A percentile compares a stretch with the other conserved stretches of the same genome.
These are phyloP conservation scores for Parmelia sp. DNA, from an alignment of 495 filamentous ascomycete species.

Conservation along the genomic window DNA sequence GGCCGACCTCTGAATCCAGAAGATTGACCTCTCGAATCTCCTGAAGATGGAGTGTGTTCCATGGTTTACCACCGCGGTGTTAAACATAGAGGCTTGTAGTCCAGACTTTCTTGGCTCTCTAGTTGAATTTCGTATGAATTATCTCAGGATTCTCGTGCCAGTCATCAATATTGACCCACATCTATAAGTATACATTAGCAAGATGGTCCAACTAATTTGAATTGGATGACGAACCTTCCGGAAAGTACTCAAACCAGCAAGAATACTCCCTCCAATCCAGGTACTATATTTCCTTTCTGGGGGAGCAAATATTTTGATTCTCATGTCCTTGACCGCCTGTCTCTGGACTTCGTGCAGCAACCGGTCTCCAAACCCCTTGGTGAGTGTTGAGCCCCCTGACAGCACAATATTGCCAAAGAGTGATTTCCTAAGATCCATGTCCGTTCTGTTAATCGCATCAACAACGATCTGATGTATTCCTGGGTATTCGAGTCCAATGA, in stretches of 20 bases:
- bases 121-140: conserved; percentile 96
- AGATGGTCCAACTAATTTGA: conserved; percentile 8
- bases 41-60: neutral
- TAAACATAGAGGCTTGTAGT: neutral
- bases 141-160: conserved; percentile 99
- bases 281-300: conserved; percentile 97
- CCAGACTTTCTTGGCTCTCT: conserved; percentile 9
- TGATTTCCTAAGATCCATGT: conserved; percentile 90
- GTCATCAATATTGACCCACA: conserved; percentile 98
- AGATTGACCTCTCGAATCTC: neutral
- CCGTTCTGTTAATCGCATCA: conserved; percentile 92
- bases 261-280: conserved; percentile 97
- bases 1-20: neutral
- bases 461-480: conserved; percentile 97
- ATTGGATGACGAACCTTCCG: conserved; percentile 65
- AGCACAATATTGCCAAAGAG: conserved; percentile 96
- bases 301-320: conserved; percentile 96
- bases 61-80: neutral
- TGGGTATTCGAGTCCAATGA: conserved; percentile 95
- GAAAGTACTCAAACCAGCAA: conserved; percentile 95
- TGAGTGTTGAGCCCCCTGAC: conserved; percentile 87
- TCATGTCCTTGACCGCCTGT: conserved; percentile 95
- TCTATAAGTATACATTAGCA: conserved; percentile 47
- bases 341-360: conserved; percentile 86
- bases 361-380: conserved; percentile 90